Base-by-base conservation (phyloP, 2,329 filamentous ascomycete species). In the Xylaria sp. region DNA sequence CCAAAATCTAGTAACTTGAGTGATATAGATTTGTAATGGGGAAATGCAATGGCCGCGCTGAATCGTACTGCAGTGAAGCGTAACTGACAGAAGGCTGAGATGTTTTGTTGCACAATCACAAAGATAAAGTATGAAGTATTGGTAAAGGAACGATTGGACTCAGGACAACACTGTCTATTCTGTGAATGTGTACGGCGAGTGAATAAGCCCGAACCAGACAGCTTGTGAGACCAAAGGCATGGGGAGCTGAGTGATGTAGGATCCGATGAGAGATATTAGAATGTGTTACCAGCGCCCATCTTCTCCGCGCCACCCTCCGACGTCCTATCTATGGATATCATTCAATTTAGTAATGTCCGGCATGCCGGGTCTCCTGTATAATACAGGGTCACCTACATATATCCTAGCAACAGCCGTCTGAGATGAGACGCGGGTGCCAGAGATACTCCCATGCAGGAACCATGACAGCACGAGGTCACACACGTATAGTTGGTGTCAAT, bases 341-440 rank as follows among this genome's bases (percentile, higher is more conserved):
- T 36, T 60, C 26, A 31, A 20, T 20, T 59, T 59, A 64, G 33
- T 53, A 64, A 66, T 66, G 63, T 59, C 66, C 66, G 49, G 51
- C 63, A 54, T 31, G 59, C 66, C 48, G 66, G 66, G 66, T 65
- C 62, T 59, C 31, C 53, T 23, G n/a, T 56, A 56, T 59, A 13
- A 26, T 11, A 28, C 40, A 44, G 46, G 46, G 65, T 65, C 31
- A 60, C 51, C 63, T 40, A 64, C 7, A 49, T 17, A 23, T 33
- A 38, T 56, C 42, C 65, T 31, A 49, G 51, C 57, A 59, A 44
- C 58, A 38, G n/a, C 31, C 23, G 33, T 65, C 49, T 38, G 38
- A 67, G 66, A 65, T 67, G 67, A 70, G 58, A 70, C 59, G 44
- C 33, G 31, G 53, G 53, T 56, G 59, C 57, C 54, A 59, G 64